A percentile compares a stretch with the other conserved stretches of the same genome.
Evolutionary conservation across 192 early-diverging fungal genomes (phyloP).

Genomic region (Linnemannia zychae): DNA sequence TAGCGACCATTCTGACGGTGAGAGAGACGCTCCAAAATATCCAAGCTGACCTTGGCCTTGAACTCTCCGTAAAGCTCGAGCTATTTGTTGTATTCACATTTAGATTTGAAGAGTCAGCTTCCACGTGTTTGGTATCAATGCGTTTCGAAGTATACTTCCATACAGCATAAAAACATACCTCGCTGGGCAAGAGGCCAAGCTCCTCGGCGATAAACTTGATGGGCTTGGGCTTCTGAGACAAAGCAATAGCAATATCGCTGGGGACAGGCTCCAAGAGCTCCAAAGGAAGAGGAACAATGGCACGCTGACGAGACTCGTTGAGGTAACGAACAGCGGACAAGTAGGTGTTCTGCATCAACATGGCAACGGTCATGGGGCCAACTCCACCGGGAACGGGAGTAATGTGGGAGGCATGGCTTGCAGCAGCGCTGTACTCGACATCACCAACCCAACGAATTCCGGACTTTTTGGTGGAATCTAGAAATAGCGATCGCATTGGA

Average conservation of each 20-base stretch:
- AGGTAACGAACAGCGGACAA: conserved; percentile 80
- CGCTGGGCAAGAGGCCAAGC: conserved; percentile 81
- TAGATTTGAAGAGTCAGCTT: not conserved
- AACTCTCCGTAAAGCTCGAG: conserved; percentile 89
- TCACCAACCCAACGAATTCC: conserved; percentile 96
- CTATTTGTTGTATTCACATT: conserved; percentile 40
- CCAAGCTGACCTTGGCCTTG: conserved; percentile 92
- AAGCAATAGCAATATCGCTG: conserved; percentile 95
- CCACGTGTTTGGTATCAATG: not conserved
- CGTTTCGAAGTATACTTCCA: not conserved
- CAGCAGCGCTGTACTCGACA: conserved; percentile 84
- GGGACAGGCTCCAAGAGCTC: conserved; percentile 86
- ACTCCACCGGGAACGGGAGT: conserved; percentile 99
- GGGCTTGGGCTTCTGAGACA: conserved; percentile 89
- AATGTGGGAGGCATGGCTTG: conserved; percentile 81
- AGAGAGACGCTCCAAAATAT: conserved; percentile 85
- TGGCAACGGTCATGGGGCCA: conserved; percentile 99
- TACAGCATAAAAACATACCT: conserved; percentile 61
- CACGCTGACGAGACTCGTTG: conserved; percentile 60
- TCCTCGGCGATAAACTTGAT: conserved; percentile 85
- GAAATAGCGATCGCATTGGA: not conserved
- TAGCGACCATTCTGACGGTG: conserved; percentile 88
- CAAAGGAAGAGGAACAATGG: conserved; percentile 73
- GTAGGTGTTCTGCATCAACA: conserved; percentile 94
- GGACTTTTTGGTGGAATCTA: conserved; percentile 91